phyloP scores from a whole-genome alignment of 2,329 filamentous ascomycete species.

The Trichophyton mentagrophytes region DNA sequence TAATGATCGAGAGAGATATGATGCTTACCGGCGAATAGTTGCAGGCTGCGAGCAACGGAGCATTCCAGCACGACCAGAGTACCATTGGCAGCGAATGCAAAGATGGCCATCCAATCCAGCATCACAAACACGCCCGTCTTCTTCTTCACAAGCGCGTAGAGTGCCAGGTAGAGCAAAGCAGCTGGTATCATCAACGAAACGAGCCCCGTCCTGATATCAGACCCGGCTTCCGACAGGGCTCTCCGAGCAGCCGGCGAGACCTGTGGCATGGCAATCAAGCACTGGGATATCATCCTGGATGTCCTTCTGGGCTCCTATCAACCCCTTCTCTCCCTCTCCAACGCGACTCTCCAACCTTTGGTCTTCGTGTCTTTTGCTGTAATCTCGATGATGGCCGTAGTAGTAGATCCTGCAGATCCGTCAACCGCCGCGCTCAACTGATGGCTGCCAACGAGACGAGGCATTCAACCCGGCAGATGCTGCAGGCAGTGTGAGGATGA shows the following conservation, averaged over 20 bases:
- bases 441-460: background rate
- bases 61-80: conserved; percentile 22
- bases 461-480: background rate
- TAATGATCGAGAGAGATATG: background rate
- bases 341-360: background rate
- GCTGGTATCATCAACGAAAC: conserved; percentile 11
- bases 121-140: conserved; percentile 7
- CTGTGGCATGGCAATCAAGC: background rate
- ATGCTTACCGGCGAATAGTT: conserved; percentile 24
- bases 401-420: background rate
- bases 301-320: background rate
- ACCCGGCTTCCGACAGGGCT: conserved; percentile 6
- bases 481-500: background rate
- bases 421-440: background rate
- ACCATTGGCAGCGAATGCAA: conserved; percentile 11
- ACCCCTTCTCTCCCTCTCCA: background rate
- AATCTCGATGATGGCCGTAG: background rate
- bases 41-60: conserved; percentile 20
- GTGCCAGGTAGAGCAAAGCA: conserved; percentile 12
- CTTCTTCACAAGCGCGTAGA: conserved; percentile 13
- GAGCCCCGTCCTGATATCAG: conserved; percentile 7
- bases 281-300: background rate
- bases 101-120: conserved; percentile 9
- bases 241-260: conserved; percentile 8
- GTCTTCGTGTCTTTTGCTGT: background rate